Evolutionary conservation across 768 basidiomycete species (phyloP).

Genomic region (Guyanaporus albipodus): DNA sequence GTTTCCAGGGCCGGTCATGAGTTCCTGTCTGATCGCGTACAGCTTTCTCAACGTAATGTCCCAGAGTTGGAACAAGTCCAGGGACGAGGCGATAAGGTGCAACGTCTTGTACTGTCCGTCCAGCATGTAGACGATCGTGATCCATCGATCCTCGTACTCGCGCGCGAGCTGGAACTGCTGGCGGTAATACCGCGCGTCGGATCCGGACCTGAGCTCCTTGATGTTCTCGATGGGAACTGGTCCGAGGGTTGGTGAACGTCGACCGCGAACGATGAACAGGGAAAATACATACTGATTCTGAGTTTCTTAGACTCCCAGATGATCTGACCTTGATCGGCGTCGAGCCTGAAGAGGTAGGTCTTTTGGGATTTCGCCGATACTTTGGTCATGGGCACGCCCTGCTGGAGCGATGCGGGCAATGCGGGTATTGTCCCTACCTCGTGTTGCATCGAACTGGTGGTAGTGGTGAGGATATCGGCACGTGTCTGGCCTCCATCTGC

Average conservation of each 20-base stretch:
- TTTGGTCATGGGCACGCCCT: constrained; percentile 76
- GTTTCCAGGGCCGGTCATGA: constrained; percentile 66
- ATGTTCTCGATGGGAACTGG: constrained; percentile 86
- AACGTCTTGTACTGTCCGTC: constrained; percentile 80
- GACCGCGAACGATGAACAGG: neutral
- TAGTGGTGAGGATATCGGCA: too few species aligned
- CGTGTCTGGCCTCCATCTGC: too few species aligned
- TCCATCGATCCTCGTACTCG: constrained; percentile 68
- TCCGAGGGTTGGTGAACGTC: too few species aligned
- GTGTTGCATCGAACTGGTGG: too few species aligned
- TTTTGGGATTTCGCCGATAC: constrained; percentile 77
- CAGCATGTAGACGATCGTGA: constrained; percentile 80
- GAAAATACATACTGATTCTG: constrained; percentile 50
- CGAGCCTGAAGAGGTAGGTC: constrained; percentile 63
- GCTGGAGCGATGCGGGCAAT: constrained; percentile 55
- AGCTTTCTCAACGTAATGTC: constrained; percentile 61
- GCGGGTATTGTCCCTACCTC: too few species aligned
- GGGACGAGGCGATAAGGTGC: constrained; percentile 73
- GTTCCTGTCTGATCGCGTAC: constrained; percentile 59
- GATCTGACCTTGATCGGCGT: constrained; percentile 78
- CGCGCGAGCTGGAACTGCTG: constrained; percentile 62
- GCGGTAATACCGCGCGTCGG: constrained; percentile 67
- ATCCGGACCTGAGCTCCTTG: constrained; percentile 77
- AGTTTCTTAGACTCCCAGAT: constrained; percentile 72
- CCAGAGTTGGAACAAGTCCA: constrained; percentile 60